These are phyloP conservation scores for Kandelia obovata DNA, from an alignment of 345 rosid species.

Conservation along the genomic window DNA sequence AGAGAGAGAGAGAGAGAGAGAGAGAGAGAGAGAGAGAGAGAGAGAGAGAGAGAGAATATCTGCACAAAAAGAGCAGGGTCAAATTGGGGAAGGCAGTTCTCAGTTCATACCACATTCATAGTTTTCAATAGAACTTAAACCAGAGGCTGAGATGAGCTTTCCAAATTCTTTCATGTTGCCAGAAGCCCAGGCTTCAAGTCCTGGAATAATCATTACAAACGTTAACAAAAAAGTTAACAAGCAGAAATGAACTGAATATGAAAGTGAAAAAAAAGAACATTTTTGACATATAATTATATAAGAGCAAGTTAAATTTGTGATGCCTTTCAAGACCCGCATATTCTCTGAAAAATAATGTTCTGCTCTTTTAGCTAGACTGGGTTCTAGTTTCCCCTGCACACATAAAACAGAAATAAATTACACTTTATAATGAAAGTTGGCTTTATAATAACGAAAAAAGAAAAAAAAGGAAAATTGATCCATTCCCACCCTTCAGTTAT, in stretches of 20 bases:
- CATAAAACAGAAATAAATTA: not conserved
- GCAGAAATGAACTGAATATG: not conserved
- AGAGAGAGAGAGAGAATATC: not conserved
- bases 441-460: not conserved
- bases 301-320: conserved; percentile 1
- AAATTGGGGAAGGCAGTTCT: not conserved
- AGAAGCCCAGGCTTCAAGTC: conserved; percentile 78
- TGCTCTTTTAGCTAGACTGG: conserved; percentile 70
- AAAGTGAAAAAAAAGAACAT: not conserved
- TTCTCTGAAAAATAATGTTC: conserved; percentile 88
- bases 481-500: not conserved
- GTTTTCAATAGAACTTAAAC: conserved; percentile 81
- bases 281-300: conserved; percentile 7
- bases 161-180: conserved; percentile 69
- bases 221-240: conserved; percentile 3
- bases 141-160: conserved; percentile 77
- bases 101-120: conserved; percentile 74
- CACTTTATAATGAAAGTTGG: not conserved
- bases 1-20: not conserved
- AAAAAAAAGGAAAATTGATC: not conserved
- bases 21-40: not conserved
- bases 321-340: conserved; percentile 72
- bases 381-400: conserved; percentile 50
- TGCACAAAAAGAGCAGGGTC: not conserved
- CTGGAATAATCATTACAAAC: conserved; percentile 37